These are phyloP conservation scores for Trifolium pratense DNA, from an alignment of 306 rosid genomes.

Conservation along the genomic window DNA sequence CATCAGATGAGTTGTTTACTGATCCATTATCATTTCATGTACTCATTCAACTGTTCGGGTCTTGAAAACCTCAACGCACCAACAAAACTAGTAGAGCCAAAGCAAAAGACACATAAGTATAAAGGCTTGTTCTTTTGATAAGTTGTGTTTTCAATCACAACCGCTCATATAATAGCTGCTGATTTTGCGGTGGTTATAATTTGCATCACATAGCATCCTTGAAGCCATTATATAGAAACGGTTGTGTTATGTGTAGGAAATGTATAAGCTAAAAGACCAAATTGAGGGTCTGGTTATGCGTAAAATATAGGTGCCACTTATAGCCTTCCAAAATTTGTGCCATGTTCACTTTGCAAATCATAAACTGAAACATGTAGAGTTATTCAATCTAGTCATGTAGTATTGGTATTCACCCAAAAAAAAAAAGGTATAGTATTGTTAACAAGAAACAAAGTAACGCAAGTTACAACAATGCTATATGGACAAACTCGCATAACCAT, in stretches of 20 bases:
- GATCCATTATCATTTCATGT: constrained; percentile 63
- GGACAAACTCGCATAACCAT: background rate
- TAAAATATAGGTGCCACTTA: no score
- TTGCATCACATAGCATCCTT: constrained; percentile 60
- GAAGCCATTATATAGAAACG: constrained; percentile 81
- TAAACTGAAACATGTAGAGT: background rate
- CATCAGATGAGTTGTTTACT: constrained; percentile 50
- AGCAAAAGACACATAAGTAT: constrained; percentile 71
- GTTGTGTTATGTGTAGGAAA: no score
- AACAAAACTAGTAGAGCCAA: no score
- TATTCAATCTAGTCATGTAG: background rate
- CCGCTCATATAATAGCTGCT: constrained; percentile 87
- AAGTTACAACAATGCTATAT: background rate
- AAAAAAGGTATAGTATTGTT: background rate
- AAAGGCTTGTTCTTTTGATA: constrained; percentile 90
- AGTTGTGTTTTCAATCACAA: constrained; percentile 84
- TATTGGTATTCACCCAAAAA: background rate
- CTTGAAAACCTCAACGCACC: constrained; percentile 85
- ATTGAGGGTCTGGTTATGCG: background rate
- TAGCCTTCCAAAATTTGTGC: background rate
- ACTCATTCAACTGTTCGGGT: constrained; percentile 70
- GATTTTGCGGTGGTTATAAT: constrained; percentile 78
- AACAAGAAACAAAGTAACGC: background rate
- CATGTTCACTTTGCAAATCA: background rate
- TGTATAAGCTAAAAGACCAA: no score